Percentiles rank a stretch among this genome's conserved stretches.
These are phyloP conservation scores for Pythium brassicae DNA, from an alignment of 352 stramenopile genomes.

Conservation along the genomic window DNA sequence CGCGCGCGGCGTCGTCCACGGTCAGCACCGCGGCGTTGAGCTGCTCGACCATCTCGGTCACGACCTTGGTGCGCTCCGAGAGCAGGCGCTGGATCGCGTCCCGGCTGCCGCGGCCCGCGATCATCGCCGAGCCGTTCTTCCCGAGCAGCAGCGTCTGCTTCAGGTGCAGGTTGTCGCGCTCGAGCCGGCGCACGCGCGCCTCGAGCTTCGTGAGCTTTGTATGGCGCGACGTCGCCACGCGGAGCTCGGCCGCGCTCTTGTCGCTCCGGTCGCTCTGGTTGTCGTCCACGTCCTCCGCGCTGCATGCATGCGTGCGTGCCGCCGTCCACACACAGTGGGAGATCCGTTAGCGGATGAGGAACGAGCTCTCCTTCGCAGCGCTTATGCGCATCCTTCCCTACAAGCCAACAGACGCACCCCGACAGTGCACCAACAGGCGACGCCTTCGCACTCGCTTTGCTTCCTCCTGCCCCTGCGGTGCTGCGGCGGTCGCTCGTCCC, in stretches of 20 bases:
- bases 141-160: constrained; percentile 72
- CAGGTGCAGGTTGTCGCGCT: constrained; percentile 72
- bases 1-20: constrained; percentile 54
- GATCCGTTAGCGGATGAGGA: too few relatives aligned
- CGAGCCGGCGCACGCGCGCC: constrained; percentile 56
- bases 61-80: constrained; percentile 63
- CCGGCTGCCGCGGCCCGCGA: constrained; percentile 26
- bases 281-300: constrained; percentile 13
- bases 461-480: too few relatives aligned
- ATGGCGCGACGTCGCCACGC: constrained; percentile 25
- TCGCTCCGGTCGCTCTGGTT: constrained; percentile 20
- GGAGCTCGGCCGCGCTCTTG: constrained; percentile 7
- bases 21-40: constrained; percentile 68
- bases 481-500: too few relatives aligned
- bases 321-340: too few relatives aligned
- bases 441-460: too few relatives aligned
- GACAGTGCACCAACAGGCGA: not conserved
- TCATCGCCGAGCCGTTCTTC: constrained; percentile 46
- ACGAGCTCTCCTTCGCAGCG: too few relatives aligned
- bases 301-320: not conserved
- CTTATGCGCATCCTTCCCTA: too few relatives aligned
- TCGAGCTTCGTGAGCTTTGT: constrained; percentile 76
- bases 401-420: not conserved
- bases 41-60: constrained; percentile 79
- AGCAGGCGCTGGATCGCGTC: constrained; percentile 50